Evolutionary conservation across 306 rosid species (phyloP).

Genomic region (Cicer bijugum): DNA sequence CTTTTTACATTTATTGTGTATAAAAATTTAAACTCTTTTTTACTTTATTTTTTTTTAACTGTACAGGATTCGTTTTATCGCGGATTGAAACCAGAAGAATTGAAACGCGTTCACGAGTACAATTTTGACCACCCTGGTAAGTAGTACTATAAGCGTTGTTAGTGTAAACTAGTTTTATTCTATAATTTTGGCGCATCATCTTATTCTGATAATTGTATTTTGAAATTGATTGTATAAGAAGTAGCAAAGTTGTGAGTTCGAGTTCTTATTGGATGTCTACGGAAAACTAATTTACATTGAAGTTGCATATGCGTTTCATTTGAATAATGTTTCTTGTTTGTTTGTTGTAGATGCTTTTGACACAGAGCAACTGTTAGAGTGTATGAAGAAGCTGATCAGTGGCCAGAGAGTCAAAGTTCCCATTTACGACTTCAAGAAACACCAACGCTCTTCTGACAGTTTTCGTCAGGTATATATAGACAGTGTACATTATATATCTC

Average conservation of each 20-base stretch:
- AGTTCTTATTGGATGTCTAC: not conserved
- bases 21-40: not conserved
- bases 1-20: too few species aligned
- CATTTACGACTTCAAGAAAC: constrained; percentile 88
- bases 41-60: not conserved
- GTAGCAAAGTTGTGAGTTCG: not conserved
- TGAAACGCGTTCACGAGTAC: constrained; percentile 78
- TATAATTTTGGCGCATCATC: not conserved
- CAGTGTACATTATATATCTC: not conserved
- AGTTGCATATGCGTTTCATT: not conserved
- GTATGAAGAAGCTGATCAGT: constrained; percentile 64
- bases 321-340: constrained; percentile 1
- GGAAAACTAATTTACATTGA: not conserved
- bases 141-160: not conserved
- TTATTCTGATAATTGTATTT: not conserved
- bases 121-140: constrained; percentile 98
- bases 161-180: not conserved
- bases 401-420: constrained; percentile 87
- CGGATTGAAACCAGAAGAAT: constrained; percentile 87
- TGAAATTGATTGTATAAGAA: constrained; percentile 2
- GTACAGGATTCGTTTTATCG: constrained; percentile 91
- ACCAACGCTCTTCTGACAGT: constrained; percentile 78
- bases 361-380: constrained; percentile 87
- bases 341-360: constrained; percentile 78
- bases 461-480: constrained; percentile 72